Base-by-base conservation (phyloP, 2,329 filamentous ascomycete genomes). In the Fusarium austroafricanum region DNA sequence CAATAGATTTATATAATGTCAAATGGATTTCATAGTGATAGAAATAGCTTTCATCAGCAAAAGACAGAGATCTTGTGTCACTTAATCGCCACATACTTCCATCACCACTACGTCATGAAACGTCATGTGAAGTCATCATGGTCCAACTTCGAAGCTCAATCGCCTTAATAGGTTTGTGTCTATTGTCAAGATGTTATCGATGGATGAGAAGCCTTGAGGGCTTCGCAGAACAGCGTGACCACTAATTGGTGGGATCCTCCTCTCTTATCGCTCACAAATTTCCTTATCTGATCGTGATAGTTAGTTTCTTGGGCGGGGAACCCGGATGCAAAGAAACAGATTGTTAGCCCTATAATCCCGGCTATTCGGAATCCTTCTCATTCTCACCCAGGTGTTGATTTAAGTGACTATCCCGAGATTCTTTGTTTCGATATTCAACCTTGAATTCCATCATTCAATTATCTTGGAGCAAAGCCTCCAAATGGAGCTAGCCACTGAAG, bases 101-200 rank as follows among this genome's bases (percentile, higher is more conserved):
- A 63, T 63, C 44, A 63, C 11, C 5, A 17, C 18, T 39, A 46
- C 57, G 58, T 64, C 58, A 63, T 63, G 15, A 17, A 42, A 3
- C 11, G 40, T 26, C 44, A 62, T 26, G 31, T 58, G 55, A 46
- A 56, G 6, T 43, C 23, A 28, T 43, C 0, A 4, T 26, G 4
- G 15, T 5, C 33, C 3, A 35, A 17, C 33, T 35, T 35, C 9
- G 14, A 6, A 17, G 8, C 2, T 33, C 31, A 6, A 33, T 17
- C 7, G 14, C 12, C 5, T 8, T 33, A 17, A 35, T n/a, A n/a
- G 6, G 33, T n/a, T n/a, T n/a, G 1, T n/a, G 4, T 33, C 14
- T 17, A 43, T 28, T 26, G 26, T 3, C 9, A 26, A 26, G 26
- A 26, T 26, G 26, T 26, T 6, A 26, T 26, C 7, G 6, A 26